Conservation (phyloP, 352 stramenopile genomes). For the Phytopythium chamaehyphon region DNA sequence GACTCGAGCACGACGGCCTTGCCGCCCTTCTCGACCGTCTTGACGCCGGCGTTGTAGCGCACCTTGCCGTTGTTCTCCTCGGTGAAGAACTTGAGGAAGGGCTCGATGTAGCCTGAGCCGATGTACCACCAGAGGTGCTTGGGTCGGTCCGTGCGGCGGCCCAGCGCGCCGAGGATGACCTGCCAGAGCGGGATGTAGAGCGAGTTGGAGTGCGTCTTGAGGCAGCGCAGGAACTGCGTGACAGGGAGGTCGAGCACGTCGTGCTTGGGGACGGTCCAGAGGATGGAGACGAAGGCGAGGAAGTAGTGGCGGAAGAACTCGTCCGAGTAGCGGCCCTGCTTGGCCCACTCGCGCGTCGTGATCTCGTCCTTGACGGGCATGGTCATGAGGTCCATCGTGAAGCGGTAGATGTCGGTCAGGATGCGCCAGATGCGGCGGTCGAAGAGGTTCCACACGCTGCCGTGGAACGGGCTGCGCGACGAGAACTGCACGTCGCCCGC, state of each 20-base stretch:
- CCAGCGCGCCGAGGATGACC: slow-evolving; percentile 70
- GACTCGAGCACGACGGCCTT: slow-evolving; percentile 72
- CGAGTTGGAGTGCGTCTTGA: slow-evolving; percentile 86
- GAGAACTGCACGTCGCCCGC: slow-evolving; percentile 83
- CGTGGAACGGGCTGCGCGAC: slow-evolving; percentile 71
- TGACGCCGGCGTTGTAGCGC: slow-evolving; percentile 70
- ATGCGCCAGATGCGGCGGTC: slow-evolving; percentile 79
- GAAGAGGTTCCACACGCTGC: slow-evolving; percentile 58
- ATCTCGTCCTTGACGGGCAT: slow-evolving; percentile 75
- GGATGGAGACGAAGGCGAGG: slow-evolving; percentile 80
- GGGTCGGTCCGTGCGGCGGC: slow-evolving; percentile 68
- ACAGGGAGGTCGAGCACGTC: slow-evolving; percentile 80
- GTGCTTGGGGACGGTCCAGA: slow-evolving; percentile 83
- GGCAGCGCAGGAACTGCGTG: slow-evolving; percentile 83
- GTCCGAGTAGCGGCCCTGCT: slow-evolving; percentile 62
- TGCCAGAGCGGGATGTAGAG: slow-evolving; percentile 87
- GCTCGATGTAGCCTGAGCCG: slow-evolving; percentile 77
- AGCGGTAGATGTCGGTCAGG: slow-evolving; percentile 84
- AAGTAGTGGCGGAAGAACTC: slow-evolving; percentile 89
- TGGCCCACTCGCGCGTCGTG: slow-evolving; percentile 76
- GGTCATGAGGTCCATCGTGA: slow-evolving; percentile 83
- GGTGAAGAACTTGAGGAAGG: slow-evolving; percentile 85
- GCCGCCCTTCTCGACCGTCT: slow-evolving; percentile 64
- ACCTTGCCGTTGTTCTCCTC: slow-evolving; percentile 75
- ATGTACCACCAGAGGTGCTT: slow-evolving; percentile 87